These are phyloP conservation scores for Calocybe gambosa DNA, from an alignment of 1,284 basidiomycete species.

Conservation along the genomic window DNA sequence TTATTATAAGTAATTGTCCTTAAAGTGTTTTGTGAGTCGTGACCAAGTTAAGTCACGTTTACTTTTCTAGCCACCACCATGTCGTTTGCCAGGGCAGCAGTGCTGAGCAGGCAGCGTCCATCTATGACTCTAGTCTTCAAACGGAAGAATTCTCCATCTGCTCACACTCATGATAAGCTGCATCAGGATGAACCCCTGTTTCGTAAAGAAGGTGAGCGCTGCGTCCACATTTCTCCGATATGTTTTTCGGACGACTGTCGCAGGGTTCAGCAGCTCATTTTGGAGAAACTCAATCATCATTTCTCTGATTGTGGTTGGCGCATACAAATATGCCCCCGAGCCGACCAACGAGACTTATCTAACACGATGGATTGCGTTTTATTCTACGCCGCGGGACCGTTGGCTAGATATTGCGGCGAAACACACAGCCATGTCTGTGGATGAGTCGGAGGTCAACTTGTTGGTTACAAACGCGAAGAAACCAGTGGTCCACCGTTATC, in stretches of 20 bases:
- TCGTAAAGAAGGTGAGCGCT: conserved; percentile 49
- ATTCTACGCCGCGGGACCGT: conserved; percentile 40
- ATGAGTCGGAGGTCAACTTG: conserved; percentile 37
- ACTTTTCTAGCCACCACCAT: not conserved
- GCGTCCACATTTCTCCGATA: conserved; percentile 4
- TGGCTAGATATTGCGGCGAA: conserved; percentile 50
- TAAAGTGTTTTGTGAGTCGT: too few species aligned
- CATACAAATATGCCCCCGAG: conserved; percentile 63
- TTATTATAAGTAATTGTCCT: too few species aligned
- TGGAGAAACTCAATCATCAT: conserved; percentile 55
- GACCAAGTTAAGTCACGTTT: too few species aligned
- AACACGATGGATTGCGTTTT: conserved; percentile 56
- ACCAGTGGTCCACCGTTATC: conserved; percentile 51
- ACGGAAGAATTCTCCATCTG: conserved; percentile 17
- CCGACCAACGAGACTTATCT: conserved; percentile 52
- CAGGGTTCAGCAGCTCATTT: conserved; percentile 54
- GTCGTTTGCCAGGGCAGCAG: not conserved
- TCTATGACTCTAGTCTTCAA: not conserved
- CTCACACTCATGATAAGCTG: conserved; percentile 29
- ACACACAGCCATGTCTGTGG: conserved; percentile 46
- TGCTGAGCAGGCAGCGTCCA: not conserved
- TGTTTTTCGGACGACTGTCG: conserved; percentile 5
- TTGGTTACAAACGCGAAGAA: conserved; percentile 45
- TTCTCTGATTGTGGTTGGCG: conserved; percentile 40
- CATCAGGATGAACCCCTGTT: conserved; percentile 37